A percentile compares a stretch with the other conserved stretches of the same genome.
phyloP scores from a whole-genome alignment of 805 yeast species.

The Metschnikowia continentalis region DNA sequence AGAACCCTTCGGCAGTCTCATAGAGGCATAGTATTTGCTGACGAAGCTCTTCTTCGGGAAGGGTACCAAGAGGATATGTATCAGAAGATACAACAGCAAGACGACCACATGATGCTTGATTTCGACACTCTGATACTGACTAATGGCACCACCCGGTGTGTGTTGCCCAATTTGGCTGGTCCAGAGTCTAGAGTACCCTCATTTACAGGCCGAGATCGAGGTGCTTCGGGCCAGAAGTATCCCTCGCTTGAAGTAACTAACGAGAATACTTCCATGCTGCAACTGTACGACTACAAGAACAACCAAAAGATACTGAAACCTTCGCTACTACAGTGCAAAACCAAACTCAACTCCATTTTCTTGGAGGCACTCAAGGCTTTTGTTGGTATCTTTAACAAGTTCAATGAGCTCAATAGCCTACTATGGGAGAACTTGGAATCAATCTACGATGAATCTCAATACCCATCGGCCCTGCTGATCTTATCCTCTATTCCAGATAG shows the following conservation, averaged over 20 bases:
- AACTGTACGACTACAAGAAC: slow-evolving; percentile 24
- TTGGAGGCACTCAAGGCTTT: slow-evolving; percentile 33
- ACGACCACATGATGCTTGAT: neutral
- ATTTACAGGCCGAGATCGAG: neutral
- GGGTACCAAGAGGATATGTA: slow-evolving; percentile 30
- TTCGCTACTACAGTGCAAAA: slow-evolving; percentile 29
- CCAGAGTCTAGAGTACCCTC: neutral
- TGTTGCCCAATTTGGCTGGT: neutral
- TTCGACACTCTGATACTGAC: slow-evolving; percentile 2
- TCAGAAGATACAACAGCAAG: slow-evolving; percentile 13
- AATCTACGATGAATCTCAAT: slow-evolving; percentile 22
- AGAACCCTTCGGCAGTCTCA: slow-evolving; percentile 14
- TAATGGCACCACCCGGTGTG: neutral
- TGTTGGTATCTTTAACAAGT: slow-evolving; percentile 26
- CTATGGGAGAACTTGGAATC: slow-evolving; percentile 28
- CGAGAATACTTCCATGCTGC: slow-evolving; percentile 15
- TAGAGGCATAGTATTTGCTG: slow-evolving; percentile 32
- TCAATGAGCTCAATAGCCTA: slow-evolving; percentile 24
- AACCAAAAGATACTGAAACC: slow-evolving; percentile 22
- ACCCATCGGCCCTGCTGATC: slow-evolving; percentile 11
- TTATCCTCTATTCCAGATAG: slow-evolving; percentile 25
- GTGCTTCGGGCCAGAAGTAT: neutral
- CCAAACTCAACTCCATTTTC: slow-evolving; percentile 32
- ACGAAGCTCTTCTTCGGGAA: slow-evolving; percentile 21
- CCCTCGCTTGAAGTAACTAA: slow-evolving; percentile 9